Conservation (phyloP, 148 eudicot species). For the Diospyros lotus region DNA sequence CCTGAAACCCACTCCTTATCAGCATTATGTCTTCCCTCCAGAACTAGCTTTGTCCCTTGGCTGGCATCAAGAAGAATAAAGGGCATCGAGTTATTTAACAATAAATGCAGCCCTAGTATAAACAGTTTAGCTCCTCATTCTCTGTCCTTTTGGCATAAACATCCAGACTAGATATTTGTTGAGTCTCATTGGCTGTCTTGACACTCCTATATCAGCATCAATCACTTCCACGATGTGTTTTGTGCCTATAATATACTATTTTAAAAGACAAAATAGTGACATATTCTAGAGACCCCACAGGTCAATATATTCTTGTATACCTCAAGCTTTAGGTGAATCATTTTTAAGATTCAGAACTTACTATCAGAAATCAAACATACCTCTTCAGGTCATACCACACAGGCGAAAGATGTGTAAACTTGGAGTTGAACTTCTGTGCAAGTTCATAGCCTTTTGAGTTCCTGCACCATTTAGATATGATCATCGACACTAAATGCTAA, state of each 20-base stretch:
- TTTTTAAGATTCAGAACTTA: not conserved
- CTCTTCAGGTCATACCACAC: conserved; percentile 98
- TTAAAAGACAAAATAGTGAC: too few relatives aligned
- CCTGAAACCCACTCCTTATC: conserved; percentile 82
- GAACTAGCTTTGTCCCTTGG: conserved; percentile 51
- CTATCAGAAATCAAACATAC: conserved; percentile 29
- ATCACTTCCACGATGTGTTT: not conserved
- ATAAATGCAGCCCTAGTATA: conserved; percentile 8
- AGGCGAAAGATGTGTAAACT: conserved; percentile 88
- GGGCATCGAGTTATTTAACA: conserved; percentile 9
- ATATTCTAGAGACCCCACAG: not conserved
- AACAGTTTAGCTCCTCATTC: conserved; percentile 3
- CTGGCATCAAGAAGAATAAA: conserved; percentile 37
- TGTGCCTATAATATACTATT: too few relatives aligned
- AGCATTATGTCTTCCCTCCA: conserved; percentile 96
- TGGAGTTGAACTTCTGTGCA: conserved; percentile 73
- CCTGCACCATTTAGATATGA: conserved; percentile 43
- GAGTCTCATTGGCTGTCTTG: not conserved
- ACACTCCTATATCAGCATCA: conserved; percentile 1
- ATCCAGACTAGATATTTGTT: not conserved
- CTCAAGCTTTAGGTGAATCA: not conserved
- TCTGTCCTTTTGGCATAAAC: conserved; percentile 6
- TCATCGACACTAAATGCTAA: not conserved
- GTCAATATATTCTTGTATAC: not conserved
- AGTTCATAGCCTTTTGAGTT: conserved; percentile 84